These are phyloP conservation scores for Didymella lethalis DNA, from an alignment of 2,329 filamentous ascomycete genomes.

Conservation along the genomic window DNA sequence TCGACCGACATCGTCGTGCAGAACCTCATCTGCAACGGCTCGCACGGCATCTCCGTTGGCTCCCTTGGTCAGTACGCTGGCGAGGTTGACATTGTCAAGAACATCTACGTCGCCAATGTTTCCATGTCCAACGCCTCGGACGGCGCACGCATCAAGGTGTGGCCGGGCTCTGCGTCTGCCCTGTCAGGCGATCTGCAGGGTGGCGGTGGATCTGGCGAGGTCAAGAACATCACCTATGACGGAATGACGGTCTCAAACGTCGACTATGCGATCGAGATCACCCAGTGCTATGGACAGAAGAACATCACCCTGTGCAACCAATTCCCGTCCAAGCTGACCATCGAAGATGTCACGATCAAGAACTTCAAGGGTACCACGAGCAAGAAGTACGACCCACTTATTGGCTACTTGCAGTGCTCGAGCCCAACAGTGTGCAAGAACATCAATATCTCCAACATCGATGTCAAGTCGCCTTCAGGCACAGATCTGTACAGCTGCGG, in stretches of 20 bases:
- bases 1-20: constrained; percentile 73
- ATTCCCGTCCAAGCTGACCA: constrained; percentile 64
- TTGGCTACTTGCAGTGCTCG: constrained; percentile 56
- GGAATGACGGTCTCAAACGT: constrained; percentile 67
- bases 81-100: constrained; percentile 71
- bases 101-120: constrained; percentile 62
- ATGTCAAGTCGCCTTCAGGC: constrained; percentile 59
- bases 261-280: constrained; percentile 70
- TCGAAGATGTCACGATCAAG: constrained; percentile 63
- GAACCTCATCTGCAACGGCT: constrained; percentile 72
- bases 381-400: constrained; percentile 52
- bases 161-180: constrained; percentile 66
- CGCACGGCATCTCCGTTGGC: constrained; percentile 76
- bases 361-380: constrained; percentile 65
- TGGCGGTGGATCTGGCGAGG: constrained; percentile 68
- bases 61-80: constrained; percentile 72
- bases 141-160: constrained; percentile 77
- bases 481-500: constrained; percentile 55
- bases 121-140: constrained; percentile 58
- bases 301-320: constrained; percentile 68
- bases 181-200: constrained; percentile 69
- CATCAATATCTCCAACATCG: constrained; percentile 56
- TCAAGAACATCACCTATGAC: constrained; percentile 73
- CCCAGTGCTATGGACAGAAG: constrained; percentile 71
- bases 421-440: constrained; percentile 58